Evolutionary conservation across 192 early-diverging fungal species (phyloP).

Genomic region (Coemansia furcata): DNA sequence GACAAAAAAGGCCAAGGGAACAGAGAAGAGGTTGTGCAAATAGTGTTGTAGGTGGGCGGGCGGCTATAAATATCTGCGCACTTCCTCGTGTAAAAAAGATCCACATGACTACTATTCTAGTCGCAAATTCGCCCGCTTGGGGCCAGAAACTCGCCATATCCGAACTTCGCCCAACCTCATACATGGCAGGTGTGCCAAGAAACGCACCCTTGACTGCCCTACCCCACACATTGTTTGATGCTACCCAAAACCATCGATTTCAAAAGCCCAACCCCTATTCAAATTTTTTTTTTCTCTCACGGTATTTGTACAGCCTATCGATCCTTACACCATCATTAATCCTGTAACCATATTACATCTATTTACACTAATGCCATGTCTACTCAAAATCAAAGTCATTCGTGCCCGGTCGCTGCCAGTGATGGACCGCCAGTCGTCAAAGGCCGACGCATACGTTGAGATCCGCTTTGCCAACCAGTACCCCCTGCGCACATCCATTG

Average conservation of each 20-base stretch:
- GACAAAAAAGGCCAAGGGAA: neutral
- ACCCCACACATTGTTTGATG: neutral
- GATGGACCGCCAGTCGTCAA: slow-evolving; percentile 78
- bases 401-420: slow-evolving; percentile 74
- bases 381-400: slow-evolving; percentile 71
- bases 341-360: neutral
- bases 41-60: neutral
- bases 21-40: neutral
- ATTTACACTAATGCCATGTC: slow-evolving; percentile 61
- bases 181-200: neutral
- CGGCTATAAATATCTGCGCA: neutral
- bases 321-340: neutral
- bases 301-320: neutral
- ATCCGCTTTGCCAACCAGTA: slow-evolving; percentile 74
- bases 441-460: slow-evolving; percentile 85
- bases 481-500: slow-evolving; percentile 60
- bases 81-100: neutral
- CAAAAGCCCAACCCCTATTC: neutral
- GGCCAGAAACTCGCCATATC: neutral
- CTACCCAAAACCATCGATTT: neutral
- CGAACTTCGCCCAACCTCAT: neutral
- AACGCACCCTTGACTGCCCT: neutral
- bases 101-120: neutral
- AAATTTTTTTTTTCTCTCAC: neutral
- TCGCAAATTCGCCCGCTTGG: neutral